Percentiles rank a stretch among this genome's conserved stretches.
These are phyloP conservation scores for Colletotrichum coccodes DNA, from an alignment of 2,329 filamentous ascomycete species.

Conservation along the genomic window DNA sequence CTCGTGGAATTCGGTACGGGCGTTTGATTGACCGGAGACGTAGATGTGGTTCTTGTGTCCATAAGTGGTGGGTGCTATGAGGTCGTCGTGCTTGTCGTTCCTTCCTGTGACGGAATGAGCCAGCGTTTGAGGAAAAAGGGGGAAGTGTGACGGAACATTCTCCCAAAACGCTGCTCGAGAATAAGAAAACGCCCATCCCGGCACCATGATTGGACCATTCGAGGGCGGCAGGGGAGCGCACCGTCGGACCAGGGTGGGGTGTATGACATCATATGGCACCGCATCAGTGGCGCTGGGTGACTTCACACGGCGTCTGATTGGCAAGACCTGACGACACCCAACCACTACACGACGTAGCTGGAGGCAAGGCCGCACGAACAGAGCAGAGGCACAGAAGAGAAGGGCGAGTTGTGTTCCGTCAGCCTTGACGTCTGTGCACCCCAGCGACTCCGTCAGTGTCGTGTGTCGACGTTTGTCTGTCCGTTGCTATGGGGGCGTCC, in stretches of 20 bases:
- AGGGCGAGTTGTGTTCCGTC: conserved; percentile 16
- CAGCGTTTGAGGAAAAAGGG: conserved; percentile 29
- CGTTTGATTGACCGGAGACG: not conserved
- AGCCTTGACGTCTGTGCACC: conserved; percentile 31
- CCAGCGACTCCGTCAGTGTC: not conserved
- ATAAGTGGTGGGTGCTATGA: conserved; percentile 15
- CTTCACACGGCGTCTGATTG: conserved; percentile 29
- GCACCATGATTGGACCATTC: conserved; percentile 7
- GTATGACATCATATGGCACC: conserved; percentile 27
- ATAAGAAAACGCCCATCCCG: conserved; percentile 14
- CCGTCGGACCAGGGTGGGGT: conserved; percentile 4
- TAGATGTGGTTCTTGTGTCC: not conserved
- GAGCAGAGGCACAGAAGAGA: not conserved
- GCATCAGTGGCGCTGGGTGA: conserved; percentile 29
- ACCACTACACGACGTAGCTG: conserved; percentile 20
- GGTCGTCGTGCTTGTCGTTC: conserved; percentile 28
- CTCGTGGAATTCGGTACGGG: conserved; percentile 2
- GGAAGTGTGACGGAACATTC: conserved; percentile 20
- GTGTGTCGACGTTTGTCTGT: not conserved
- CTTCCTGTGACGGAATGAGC: conserved; percentile 29
- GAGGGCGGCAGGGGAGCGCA: conserved; percentile 2
- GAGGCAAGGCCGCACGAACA: conserved; percentile 5
- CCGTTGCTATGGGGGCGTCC: conserved; percentile 6
- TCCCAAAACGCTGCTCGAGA: conserved; percentile 25
- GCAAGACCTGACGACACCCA: conserved; percentile 28